Base-by-base conservation (phyloP, 371 early-diverging fungal species). In the Funneliformis caledonium region DNA sequence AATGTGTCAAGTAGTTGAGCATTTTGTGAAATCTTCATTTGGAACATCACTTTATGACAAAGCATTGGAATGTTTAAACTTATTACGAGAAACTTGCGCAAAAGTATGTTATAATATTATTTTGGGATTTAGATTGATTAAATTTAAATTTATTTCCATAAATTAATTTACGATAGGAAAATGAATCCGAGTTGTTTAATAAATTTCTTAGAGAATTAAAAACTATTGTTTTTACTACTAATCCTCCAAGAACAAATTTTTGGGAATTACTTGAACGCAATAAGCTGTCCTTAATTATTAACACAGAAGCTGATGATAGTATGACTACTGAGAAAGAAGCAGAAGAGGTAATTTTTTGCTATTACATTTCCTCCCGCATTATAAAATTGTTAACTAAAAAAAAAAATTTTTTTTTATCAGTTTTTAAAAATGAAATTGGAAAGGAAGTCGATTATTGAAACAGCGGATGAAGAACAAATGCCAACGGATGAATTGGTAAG, bases 101-200 rank as follows among this genome's bases (percentile, higher is more conserved):
- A 76, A 80, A 68, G 86, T 86, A 81, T 65, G 74, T 43, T 67
- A 22, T 11, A 65, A 68, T 42, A 68, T 45, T 43, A 19, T 43
- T 42, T 68, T 68, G 19, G 19, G 26, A 16, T 14, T 68, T 31
- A 16, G 9, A 43, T 6, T 19, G 0, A 31, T 68, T 68, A 16
- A 68, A 19, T 0, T 5, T 16, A 42, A 43, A 16, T 43, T 12
- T 43, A 42, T 43, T 37, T 33, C 12, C 5, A 16, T 26, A 26
- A 48, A 43, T 37, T 70, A n/a, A 26, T 19, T 78, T 68, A 22
- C 26, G 37, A 42, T 37, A 83, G 82, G 86, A 90, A 69, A 82
- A 87, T 26, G 89, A 88, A 76, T 80, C 85, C 12, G 81, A 75
- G 1, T 59, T 42, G 8, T 92, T 86, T 82, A 91, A 92, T 80